Conservation (phyloP, 2,329 filamentous ascomycete genomes). For the Rachicladosporium sp. region DNA sequence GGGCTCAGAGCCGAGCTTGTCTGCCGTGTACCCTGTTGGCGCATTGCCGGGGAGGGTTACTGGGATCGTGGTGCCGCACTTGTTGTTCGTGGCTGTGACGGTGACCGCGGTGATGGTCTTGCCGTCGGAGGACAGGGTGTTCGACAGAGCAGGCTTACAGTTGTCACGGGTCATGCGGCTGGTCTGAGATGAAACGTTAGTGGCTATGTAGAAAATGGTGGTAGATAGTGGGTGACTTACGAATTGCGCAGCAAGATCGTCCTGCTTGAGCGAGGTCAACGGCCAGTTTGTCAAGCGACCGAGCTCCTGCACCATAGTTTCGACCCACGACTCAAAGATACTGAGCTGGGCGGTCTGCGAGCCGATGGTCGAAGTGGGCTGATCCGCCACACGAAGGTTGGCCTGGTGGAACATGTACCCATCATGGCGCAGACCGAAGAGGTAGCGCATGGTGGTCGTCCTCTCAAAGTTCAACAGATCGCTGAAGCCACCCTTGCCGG, state of each 20-base stretch:
- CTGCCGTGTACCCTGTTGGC: constrained; percentile 25
- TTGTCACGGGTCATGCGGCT: constrained; percentile 41
- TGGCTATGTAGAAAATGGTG: too few relatives aligned
- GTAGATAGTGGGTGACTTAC: constrained; percentile 9
- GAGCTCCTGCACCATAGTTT: constrained; percentile 42
- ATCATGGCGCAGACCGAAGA: constrained; percentile 44
- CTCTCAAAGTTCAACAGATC: constrained; percentile 41
- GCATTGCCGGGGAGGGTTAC: constrained; percentile 40
- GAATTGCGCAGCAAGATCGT: constrained; percentile 42
- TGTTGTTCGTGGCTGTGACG: constrained; percentile 37
- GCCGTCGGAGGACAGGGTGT: constrained; percentile 30
- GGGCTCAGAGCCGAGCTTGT: constrained; percentile 40
- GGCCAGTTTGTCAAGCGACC: constrained; percentile 43
- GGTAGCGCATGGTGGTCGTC: constrained; percentile 42
- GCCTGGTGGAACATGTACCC: constrained; percentile 55
- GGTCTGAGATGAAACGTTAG: not conserved
- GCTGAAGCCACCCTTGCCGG: constrained; percentile 39
- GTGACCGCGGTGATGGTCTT: constrained; percentile 39
- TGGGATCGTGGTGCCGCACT: constrained; percentile 40
- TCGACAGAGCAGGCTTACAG: constrained; percentile 39
- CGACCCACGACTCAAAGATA: constrained; percentile 46
- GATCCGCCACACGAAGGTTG: constrained; percentile 42
- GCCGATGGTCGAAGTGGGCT: constrained; percentile 37
- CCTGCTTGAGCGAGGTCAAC: constrained; percentile 44
- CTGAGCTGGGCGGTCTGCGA: constrained; percentile 35